Conservation (phyloP, 2,329 filamentous ascomycete species). For the Allantophomopsis lycopodina region DNA sequence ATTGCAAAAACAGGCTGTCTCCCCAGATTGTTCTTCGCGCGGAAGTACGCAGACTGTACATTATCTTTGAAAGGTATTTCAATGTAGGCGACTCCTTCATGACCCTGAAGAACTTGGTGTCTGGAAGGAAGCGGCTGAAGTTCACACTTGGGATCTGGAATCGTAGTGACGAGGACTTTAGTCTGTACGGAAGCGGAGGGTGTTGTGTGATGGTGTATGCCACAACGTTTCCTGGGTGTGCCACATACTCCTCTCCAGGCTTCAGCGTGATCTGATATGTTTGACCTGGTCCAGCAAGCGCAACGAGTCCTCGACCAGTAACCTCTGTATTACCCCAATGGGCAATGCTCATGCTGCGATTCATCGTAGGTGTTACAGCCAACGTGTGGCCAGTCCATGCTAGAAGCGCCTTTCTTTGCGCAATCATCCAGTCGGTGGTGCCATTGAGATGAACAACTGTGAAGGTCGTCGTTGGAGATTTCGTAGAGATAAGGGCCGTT, state of each 20-base stretch:
- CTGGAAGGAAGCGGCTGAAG: slow-evolving; percentile 49
- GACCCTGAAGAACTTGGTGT: slow-evolving; percentile 57
- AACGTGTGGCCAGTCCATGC: slow-evolving; percentile 94
- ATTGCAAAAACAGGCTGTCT: slow-evolving; percentile 82
- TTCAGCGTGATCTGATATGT: slow-evolving; percentile 75
- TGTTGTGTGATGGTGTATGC: slow-evolving; percentile 71
- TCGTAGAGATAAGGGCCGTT: slow-evolving; percentile 78
- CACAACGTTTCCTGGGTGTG: slow-evolving; percentile 81
- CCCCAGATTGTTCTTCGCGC: slow-evolving; percentile 80
- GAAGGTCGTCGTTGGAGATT: slow-evolving; percentile 76
- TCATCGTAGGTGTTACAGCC: slow-evolving; percentile 60
- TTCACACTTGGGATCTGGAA: slow-evolving; percentile 65
- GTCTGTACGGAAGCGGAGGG: slow-evolving; percentile 71
- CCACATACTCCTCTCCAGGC: slow-evolving; percentile 78
- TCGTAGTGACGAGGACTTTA: slow-evolving; percentile 61
- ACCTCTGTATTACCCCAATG: slow-evolving; percentile 88
- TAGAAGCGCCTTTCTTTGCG: slow-evolving; percentile 76
- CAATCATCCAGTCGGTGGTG: slow-evolving; percentile 87
- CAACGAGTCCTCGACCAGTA: slow-evolving; percentile 77
- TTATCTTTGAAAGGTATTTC: slow-evolving; percentile 48
- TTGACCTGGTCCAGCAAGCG: slow-evolving; percentile 74
- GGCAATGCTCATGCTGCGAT: slow-evolving; percentile 59
- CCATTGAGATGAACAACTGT: slow-evolving; percentile 83
- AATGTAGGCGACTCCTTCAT: slow-evolving; percentile 62
- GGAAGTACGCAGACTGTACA: slow-evolving; percentile 62